Evolutionary conservation across 2,329 filamentous ascomycete species (phyloP), one percentile per base, ranked within the genome.

Genomic region (Pseudocercospora fuligena): DNA sequence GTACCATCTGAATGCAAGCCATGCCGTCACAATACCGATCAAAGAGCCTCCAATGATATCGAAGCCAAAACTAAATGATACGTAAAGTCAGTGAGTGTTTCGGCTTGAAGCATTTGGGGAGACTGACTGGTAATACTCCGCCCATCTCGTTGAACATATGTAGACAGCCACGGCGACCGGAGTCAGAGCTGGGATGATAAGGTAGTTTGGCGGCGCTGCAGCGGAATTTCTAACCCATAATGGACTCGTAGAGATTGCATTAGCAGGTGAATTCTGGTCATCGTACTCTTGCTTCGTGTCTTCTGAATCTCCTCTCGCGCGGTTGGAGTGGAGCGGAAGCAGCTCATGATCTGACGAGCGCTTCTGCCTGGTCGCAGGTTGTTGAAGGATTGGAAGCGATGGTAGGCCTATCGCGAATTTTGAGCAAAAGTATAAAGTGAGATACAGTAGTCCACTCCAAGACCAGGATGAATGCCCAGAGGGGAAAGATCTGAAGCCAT

Each of bases 11-110:
- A 97, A 97, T 2, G 89, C 87, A 72, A 94, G 88, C 77, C 89
- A 89, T 21, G 92, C 87, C 43, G 87, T 87, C 53, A 89, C 80
- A 14, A 90, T 85, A 8, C 94, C 94, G 68, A 97, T 90, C 12
- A 91, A 71, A 63, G 90, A 91, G n/a, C 94, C 94, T 69, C 91
- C 92, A 2, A 97, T 80, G 70, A 97, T 92, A 71, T 98, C 94
- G 77, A 97, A 94, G n/a, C 90, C 93, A 77, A 94, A 92, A 78
- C 47, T 51, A 27, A 51, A 25, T 51, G n/a, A 14, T 8, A 25
- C 46, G 19, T 49, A 9, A 51, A 51, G 47, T 43, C 16, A 43
- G 40, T 6, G 40, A 7, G 16, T n/a, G 12, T 9, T n/a, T 19
- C 40, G 40, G 40, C 5, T 19, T 19, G 40, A 8, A 6, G 1